These are phyloP conservation scores for Saccharomyces hybrid DNA, from an alignment of 1,139 yeast species.

Conservation along the genomic window DNA sequence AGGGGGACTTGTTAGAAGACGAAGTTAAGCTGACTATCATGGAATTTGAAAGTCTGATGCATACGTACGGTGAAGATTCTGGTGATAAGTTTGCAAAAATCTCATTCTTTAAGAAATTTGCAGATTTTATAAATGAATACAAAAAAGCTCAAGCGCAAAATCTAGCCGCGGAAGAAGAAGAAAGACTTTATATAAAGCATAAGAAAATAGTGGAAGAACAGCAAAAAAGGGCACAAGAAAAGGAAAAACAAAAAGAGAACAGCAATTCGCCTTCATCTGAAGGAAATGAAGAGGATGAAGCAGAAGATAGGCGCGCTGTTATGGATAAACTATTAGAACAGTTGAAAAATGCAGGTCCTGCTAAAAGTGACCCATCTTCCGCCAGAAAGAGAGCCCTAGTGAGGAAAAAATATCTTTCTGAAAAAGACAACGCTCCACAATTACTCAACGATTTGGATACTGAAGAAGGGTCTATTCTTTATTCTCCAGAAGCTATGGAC, in stretches of 20 bases:
- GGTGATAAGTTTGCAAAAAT: slow-evolving; percentile 60
- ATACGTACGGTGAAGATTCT: slow-evolving; percentile 72
- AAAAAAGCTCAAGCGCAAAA: slow-evolving; percentile 61
- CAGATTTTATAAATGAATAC: slow-evolving; percentile 58
- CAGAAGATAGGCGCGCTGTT: slow-evolving; percentile 43
- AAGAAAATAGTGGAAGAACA: slow-evolving; percentile 50
- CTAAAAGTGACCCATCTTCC: slow-evolving; percentile 66
- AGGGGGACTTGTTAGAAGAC: slow-evolving; percentile 55
- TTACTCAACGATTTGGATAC: slow-evolving; percentile 19
- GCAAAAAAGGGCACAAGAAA: slow-evolving; percentile 27
- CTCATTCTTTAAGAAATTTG: slow-evolving; percentile 59
- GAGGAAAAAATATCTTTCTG: slow-evolving; percentile 49
- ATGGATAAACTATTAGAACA: slow-evolving; percentile 71
- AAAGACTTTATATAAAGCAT: slow-evolving; percentile 56
- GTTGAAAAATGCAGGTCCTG: slow-evolving; percentile 65
- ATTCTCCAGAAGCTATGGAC: slow-evolving; percentile 16
- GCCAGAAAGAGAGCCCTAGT: slow-evolving; percentile 80
- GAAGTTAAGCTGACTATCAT: slow-evolving; percentile 56
- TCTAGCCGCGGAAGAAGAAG: slow-evolving; percentile 61
- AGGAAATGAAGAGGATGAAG: slow-evolving; percentile 29
- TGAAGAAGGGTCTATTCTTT: slow-evolving; percentile 25
- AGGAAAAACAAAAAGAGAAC: slow-evolving; percentile 7
- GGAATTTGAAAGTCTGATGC: slow-evolving; percentile 65
- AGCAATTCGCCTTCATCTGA: slow-evolving; percentile 5
- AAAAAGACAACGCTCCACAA: slow-evolving; percentile 21